These are phyloP conservation scores for Calonectria multiphialidica DNA, from an alignment of 2,329 filamentous ascomycete genomes.

Conservation along the genomic window DNA sequence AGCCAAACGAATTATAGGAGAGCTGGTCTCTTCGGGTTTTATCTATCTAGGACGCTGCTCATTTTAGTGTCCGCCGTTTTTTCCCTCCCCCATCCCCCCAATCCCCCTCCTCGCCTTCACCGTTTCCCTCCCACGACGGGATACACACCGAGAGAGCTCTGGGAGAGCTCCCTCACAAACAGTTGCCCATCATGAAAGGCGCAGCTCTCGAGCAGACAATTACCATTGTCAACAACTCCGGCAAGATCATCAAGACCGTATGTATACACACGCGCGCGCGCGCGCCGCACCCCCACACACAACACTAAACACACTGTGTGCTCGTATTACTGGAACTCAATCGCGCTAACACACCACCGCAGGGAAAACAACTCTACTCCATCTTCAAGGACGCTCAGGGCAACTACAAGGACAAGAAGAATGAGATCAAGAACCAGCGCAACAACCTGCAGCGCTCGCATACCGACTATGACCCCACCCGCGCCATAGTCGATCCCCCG, in stretches of 20 bases:
- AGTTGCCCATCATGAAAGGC: conserved; percentile 47
- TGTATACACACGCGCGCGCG: conserved; percentile 48
- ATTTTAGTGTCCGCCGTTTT: background rate
- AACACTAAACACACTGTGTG: conserved; percentile 14
- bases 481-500: conserved; percentile 30
- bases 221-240: conserved; percentile 90
- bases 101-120: background rate
- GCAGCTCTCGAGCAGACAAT: conserved; percentile 74
- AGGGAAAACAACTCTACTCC: conserved; percentile 91
- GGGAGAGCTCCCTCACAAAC: conserved; percentile 18
- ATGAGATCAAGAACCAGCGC: conserved; percentile 78
- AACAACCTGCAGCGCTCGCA: conserved; percentile 70
- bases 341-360: conserved; percentile 11
- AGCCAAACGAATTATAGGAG: conserved; percentile 30
- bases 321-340: conserved; percentile 9
- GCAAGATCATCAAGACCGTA: conserved; percentile 91
- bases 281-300: background rate
- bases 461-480: conserved; percentile 60
- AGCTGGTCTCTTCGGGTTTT: conserved; percentile 37
- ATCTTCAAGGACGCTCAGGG: conserved; percentile 94
- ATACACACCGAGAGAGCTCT: conserved; percentile 8
- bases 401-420: conserved; percentile 89
- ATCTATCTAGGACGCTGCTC: background rate
- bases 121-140: background rate
- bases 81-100: background rate